phyloP scores from a whole-genome alignment of 1,139 yeast species.

The Spencermartinsiella ligniputridi region DNA sequence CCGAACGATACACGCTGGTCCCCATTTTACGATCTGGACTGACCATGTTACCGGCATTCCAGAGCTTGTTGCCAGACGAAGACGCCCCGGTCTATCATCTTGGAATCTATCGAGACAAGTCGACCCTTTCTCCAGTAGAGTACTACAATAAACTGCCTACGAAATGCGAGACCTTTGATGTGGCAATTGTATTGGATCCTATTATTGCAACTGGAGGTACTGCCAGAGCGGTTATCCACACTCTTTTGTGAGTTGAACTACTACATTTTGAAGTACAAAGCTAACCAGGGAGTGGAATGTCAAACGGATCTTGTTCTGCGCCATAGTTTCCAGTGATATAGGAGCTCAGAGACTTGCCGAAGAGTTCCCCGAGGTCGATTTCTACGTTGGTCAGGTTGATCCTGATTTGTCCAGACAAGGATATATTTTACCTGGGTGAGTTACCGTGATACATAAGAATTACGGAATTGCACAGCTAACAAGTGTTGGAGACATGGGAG shows the following conservation, averaged over 20 bases:
- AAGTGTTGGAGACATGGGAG: conserved; percentile 35
- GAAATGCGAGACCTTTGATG: conserved; percentile 19
- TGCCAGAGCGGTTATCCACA: conserved; percentile 33
- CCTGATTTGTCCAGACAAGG: conserved; percentile 26
- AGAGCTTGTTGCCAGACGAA: conserved; percentile 28
- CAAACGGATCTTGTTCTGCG: conserved; percentile 28
- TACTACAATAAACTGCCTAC: conserved; percentile 36
- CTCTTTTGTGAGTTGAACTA: conserved; percentile 17
- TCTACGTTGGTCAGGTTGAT: conserved; percentile 32
- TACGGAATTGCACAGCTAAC: conserved; percentile 6
- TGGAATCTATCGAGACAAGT: conserved; percentile 34
- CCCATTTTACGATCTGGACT: conserved; percentile 35
- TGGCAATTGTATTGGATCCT: conserved; percentile 35
- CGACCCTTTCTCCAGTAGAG: conserved; percentile 33
- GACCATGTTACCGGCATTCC: conserved; percentile 30
- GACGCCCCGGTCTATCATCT: conserved; percentile 33
- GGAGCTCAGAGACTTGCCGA: conserved; percentile 25
- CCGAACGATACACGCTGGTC: conserved; percentile 26
- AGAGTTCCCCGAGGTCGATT: conserved; percentile 27
- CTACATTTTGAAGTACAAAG: neutral
- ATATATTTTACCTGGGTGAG: conserved; percentile 33
- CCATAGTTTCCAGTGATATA: conserved; percentile 27
- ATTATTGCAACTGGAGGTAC: conserved; percentile 38
- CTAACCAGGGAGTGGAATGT: conserved; percentile 32
- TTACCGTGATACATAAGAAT: conserved; percentile 1